These are phyloP conservation scores for Fraxinus quadrangulata DNA, from an alignment of 257 asterid genomes.

Conservation along the genomic window DNA sequence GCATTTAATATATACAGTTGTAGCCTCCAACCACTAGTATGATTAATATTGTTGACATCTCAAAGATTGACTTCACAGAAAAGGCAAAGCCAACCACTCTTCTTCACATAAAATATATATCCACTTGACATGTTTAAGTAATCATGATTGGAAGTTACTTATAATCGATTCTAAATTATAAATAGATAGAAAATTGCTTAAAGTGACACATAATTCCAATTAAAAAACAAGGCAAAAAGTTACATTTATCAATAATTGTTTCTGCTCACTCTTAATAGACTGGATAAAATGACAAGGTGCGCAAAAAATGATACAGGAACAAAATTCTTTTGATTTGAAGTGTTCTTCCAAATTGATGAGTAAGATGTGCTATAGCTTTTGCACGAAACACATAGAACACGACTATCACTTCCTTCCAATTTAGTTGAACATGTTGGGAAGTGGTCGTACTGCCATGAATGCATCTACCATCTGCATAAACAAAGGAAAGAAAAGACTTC, in stretches of 20 bases:
- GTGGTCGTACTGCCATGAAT: constrained; percentile 84
- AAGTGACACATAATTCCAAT: not conserved
- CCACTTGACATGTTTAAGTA: too few species aligned
- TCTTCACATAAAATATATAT: too few species aligned
- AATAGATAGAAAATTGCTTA: too few species aligned
- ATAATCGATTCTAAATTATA: too few species aligned
- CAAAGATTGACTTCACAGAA: not conserved
- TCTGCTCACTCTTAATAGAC: not conserved
- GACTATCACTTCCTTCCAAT: not conserved
- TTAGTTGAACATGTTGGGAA: constrained; percentile 78
- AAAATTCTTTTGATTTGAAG: not conserved
- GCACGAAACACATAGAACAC: not conserved
- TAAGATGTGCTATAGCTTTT: not conserved
- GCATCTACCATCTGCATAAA: constrained; percentile 80
- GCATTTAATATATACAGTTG: not conserved
- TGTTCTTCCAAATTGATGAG: not conserved
- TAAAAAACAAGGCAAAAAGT: not conserved
- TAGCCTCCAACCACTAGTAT: not conserved
- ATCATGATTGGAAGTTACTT: too few species aligned
- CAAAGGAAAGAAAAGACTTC: not conserved
- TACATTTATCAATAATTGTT: not conserved
- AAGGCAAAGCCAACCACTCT: not conserved
- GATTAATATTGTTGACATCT: not conserved
- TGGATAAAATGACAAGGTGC: not conserved
- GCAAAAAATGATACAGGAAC: not conserved